Evolutionary conservation across 2,329 filamentous ascomycete genomes (phyloP).

Genomic region (Claviceps sp.): DNA sequence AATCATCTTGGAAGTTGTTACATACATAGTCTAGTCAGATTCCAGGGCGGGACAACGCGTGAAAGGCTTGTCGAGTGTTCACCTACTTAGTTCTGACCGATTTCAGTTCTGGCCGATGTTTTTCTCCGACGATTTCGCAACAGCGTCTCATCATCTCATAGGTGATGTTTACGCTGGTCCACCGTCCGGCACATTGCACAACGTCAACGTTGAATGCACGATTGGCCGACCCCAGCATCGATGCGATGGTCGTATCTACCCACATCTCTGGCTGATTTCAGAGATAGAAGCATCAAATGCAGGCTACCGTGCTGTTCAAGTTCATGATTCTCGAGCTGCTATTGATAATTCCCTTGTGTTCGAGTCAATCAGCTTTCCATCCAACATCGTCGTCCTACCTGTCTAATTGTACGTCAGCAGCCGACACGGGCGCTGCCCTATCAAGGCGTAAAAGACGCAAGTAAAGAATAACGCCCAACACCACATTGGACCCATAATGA

Average conservation of each 20-base stretch:
- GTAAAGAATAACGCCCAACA: slow-evolving; percentile 10
- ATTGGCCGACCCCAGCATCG: slow-evolving; percentile 27
- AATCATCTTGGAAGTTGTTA: too few relatives aligned
- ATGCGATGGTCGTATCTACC: slow-evolving; percentile 32
- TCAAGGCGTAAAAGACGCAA: slow-evolving; percentile 17
- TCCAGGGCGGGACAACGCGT: slow-evolving; percentile 13
- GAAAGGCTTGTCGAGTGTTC: slow-evolving; percentile 17
- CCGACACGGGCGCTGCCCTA: slow-evolving; percentile 29
- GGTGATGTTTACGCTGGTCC: slow-evolving; percentile 33
- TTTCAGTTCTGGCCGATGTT: too few relatives aligned
- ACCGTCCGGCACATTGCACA: too few relatives aligned
- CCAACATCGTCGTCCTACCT: slow-evolving; percentile 28
- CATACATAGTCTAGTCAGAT: too few relatives aligned
- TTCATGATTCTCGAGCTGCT: slow-evolving; percentile 28
- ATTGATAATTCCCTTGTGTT: slow-evolving; percentile 29
- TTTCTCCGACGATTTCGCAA: too few relatives aligned
- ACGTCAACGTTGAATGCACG: slow-evolving; percentile 35
- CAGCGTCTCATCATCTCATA: neutral
- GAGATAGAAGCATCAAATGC: slow-evolving; percentile 24
- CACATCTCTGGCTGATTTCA: slow-evolving; percentile 23
- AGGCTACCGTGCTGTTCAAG: slow-evolving; percentile 29
- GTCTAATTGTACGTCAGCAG: slow-evolving; percentile 29
- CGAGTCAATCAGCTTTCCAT: slow-evolving; percentile 24
- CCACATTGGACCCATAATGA: too few relatives aligned
- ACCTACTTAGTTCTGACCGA: too few relatives aligned